phyloP scores from a whole-genome alignment of 2,329 filamentous ascomycete species.

The Pyrenochaeta sp. region DNA sequence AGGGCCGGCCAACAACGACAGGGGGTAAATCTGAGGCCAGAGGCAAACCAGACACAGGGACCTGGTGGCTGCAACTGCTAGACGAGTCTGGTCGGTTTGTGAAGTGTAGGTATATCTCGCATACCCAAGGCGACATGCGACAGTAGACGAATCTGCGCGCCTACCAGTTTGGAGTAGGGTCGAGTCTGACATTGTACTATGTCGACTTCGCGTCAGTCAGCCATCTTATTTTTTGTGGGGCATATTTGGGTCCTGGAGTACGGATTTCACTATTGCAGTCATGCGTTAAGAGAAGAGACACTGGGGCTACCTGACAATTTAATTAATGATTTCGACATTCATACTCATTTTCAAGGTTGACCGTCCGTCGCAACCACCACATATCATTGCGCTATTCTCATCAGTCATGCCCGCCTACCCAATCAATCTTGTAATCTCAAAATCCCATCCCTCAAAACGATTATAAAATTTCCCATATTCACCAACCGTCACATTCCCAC shows the following conservation, averaged over 20 bases:
- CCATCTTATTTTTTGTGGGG: constrained; percentile 18
- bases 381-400: background rate
- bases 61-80: constrained; percentile 72
- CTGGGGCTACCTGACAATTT: constrained; percentile 43
- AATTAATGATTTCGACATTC: constrained; percentile 34
- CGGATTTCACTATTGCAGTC: constrained; percentile 22
- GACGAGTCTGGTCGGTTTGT: constrained; percentile 21
- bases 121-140: background rate
- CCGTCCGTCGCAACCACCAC: background rate
- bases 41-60: constrained; percentile 66
- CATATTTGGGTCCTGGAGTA: constrained; percentile 40
- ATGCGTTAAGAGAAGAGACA: constrained; percentile 35
- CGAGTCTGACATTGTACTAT: constrained; percentile 13
- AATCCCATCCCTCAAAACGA: constrained; percentile 10
- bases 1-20: constrained; percentile 66
- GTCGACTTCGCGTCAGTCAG: constrained; percentile 19
- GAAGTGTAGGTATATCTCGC: constrained; percentile 14
- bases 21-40: constrained; percentile 73
- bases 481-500: constrained; percentile 20
- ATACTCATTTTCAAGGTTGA: background rate
- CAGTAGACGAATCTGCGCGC: background rate
- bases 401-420: constrained; percentile 1
- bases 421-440: constrained; percentile 9
- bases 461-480: constrained; percentile 7
- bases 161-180: constrained; percentile 5